These are phyloP conservation scores for Hyphodiscus sp. DNA, from an alignment of 2,329 filamentous ascomycete genomes.

Conservation along the genomic window DNA sequence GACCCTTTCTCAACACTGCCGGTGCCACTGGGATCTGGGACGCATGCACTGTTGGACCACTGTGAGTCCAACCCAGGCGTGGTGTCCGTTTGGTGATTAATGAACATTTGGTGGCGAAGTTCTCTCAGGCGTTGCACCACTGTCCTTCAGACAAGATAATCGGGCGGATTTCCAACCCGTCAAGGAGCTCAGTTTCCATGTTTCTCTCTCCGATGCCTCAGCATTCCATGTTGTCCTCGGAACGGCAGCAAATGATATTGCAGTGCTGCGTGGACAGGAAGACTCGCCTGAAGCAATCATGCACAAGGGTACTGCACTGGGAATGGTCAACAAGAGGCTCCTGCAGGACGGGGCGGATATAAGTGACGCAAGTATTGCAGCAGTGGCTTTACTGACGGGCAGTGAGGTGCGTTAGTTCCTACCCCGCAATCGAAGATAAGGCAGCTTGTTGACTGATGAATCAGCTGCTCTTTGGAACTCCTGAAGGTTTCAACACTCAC, in stretches of 20 bases:
- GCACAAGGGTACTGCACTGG: constrained; percentile 5
- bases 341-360: neutral
- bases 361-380: constrained; percentile 2
- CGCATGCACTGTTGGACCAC: constrained; percentile 2
- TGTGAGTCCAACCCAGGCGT: too few relatives aligned
- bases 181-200: constrained; percentile 8
- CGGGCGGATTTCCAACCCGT: constrained; percentile 7
- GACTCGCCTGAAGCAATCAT: constrained; percentile 4
- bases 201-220: constrained; percentile 2
- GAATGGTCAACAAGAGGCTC: constrained; percentile 7
- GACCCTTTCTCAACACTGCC: constrained; percentile 8
- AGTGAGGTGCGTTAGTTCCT: constrained; percentile 4
- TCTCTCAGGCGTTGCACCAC: constrained; percentile 7
- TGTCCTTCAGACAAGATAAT: constrained; percentile 1
- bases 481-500: constrained; percentile 7
- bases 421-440: too few relatives aligned
- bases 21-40: constrained; percentile 1
- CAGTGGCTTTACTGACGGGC: constrained; percentile 6
- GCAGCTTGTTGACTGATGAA: too few relatives aligned
- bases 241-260: constrained; percentile 5
- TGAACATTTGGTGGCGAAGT: neutral
- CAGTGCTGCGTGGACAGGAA: constrained; percentile 1
- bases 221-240: constrained; percentile 8
- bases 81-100: neutral
- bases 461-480: too few relatives aligned